Base-by-base conservation (phyloP, 805 yeast species). In the Blastobotrys peoriensis region DNA sequence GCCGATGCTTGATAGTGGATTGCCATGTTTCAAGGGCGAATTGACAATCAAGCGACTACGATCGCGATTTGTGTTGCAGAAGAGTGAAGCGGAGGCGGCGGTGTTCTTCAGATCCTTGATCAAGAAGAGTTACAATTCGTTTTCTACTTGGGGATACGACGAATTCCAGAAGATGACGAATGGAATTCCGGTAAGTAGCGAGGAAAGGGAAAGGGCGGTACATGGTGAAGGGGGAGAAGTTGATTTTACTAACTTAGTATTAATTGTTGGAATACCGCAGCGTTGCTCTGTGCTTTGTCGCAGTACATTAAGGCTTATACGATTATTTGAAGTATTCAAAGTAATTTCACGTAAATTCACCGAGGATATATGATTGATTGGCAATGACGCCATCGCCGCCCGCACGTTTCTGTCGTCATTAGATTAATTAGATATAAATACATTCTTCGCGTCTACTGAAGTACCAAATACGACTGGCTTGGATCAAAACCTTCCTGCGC, bases 111-210 rank as follows among this genome's bases (percentile, higher is more conserved):
- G 85, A 51, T 74, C 79, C 1, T 74, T 93, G 66, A 81, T 93
- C 50, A 73, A 71, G 52, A 84, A 82, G 67, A 81, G 94, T 47
- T 83, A 79, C 64, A 98, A 91, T 64, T 84, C 95, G 65, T 68
- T 79, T 57, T 87, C 83, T 59, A 93, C 98, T 28, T 85, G 82
- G 60, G 98, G 96, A 17, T 93, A 93, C 64, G 99, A 93, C 61
- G 97, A 89, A 68, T 93, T 93, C 79, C 99, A 93, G 67, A 74
- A 95, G 58, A 63, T 93, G 53, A 93, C 98, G 30, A 93, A 93
- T 58, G 99, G 99, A 47, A 93, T 93, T 63, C 98, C 98, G 15
- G 38, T 40, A 27, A 30, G 25, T 21, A 40, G 16, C 34, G 41
- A 34, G 35, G 15, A 16, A 45, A 18, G 15, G 28, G 16, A 38